phyloP scores from a whole-genome alignment of 1,284 basidiomycete genomes.

The Boletus smithii region DNA sequence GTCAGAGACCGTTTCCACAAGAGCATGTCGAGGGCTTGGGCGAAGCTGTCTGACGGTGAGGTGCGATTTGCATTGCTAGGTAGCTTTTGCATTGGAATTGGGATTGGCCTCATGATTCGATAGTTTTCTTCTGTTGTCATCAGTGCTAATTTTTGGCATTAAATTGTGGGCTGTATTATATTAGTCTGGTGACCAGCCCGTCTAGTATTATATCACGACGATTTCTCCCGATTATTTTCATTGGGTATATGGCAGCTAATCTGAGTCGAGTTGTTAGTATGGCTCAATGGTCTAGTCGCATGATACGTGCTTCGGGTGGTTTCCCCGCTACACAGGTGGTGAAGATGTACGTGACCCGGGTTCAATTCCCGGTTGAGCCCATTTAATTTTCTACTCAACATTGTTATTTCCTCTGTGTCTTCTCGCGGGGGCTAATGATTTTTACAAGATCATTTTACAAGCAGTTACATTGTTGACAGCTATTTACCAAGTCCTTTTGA shows the following conservation, averaged over 20 bases:
- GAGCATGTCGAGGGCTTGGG: slow-evolving; percentile 14
- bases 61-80: slow-evolving; percentile 31
- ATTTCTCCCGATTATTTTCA: too few species aligned
- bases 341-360: slow-evolving; percentile 42
- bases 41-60: slow-evolving; percentile 29
- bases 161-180: too few species aligned
- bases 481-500: slow-evolving; percentile 17
- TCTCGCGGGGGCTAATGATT: background rate
- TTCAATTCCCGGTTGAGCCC: slow-evolving; percentile 48
- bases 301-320: slow-evolving; percentile 42
- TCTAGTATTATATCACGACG: too few species aligned
- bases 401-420: background rate
- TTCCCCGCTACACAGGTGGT: slow-evolving; percentile 18
- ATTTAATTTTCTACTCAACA: background rate
- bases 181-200: too few species aligned
- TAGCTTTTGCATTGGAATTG: slow-evolving; percentile 35
- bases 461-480: slow-evolving; percentile 5
- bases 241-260: background rate
- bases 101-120: slow-evolving; percentile 32
- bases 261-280: background rate
- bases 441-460: background rate
- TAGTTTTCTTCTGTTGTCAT: slow-evolving; percentile 16
- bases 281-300: slow-evolving; percentile 45
- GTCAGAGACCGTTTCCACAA: slow-evolving; percentile 18
- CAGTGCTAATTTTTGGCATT: too few species aligned